Evolutionary conservation across 2,329 filamentous ascomycete species (phyloP), one percentile per base, ranked within the genome.

Genomic region (Metarhizium brunneum): DNA sequence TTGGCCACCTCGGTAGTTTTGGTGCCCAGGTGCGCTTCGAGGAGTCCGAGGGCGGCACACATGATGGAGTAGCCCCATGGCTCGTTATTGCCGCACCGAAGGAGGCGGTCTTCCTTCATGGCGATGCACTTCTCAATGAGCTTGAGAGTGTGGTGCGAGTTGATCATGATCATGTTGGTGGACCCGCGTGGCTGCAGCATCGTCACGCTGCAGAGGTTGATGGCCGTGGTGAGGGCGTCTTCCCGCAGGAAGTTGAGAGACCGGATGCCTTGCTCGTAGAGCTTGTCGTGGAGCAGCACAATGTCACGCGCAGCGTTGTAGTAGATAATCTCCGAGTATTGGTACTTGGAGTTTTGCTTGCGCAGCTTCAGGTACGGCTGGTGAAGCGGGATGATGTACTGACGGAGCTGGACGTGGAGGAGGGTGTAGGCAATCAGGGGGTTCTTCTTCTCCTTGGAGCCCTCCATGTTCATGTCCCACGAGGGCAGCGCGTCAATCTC

Each of bases 51-150:
- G 1, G 81, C 80, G 3, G 81, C 79, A 60, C 81, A 84, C 77
- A 84, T 82, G 64, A 83, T 83, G 55, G 78, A 81, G 65, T 84
- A 83, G 18, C 80, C 80, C 82, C 82, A 84, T 0, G 82, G 81
- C 63, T 85, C 82, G 62, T 83, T 82, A 68, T 84, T 84, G 16
- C 81, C 81, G 58, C 80, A 83, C n/a, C 81, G 73, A 29, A 85
- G 66, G 7, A 84, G 75, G 1, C 80, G 76, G 60, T 84, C 81
- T 61, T 84, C 81, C 64, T 83, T 83, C 74, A 85, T 79, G 50
- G 70, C 68, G 42, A 84, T 75, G 58, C 81, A 84, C 64, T 80
- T 82, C 63, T 84, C 80, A 11, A 85, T 76, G n/a, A 84, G 71
- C 66, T 78, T 76, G 58, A 84, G 73, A 1, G 81, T 84, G 67